Conservation (phyloP, 2,329 filamentous ascomycete genomes). For the Fonsecaea erecta region DNA sequence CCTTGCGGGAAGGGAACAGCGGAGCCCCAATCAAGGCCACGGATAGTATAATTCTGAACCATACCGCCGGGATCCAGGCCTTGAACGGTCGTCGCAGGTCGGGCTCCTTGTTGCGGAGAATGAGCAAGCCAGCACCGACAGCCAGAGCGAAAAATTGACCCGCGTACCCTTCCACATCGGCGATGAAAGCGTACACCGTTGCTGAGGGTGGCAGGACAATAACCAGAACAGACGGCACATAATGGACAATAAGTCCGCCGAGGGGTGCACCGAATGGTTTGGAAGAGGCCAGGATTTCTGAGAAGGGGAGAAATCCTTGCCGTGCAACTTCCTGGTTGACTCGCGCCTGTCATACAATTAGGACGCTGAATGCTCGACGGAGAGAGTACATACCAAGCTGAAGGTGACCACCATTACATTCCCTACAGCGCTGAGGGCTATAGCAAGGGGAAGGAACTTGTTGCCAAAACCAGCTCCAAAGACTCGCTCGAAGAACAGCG, state of each 20-base stretch:
- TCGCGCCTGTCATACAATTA: constrained; percentile 57
- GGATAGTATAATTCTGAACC: constrained; percentile 60
- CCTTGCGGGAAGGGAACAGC: constrained; percentile 62
- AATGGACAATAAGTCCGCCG: constrained; percentile 71
- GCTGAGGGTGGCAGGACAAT: constrained; percentile 67
- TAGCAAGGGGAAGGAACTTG: constrained; percentile 64
- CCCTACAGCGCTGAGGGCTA: constrained; percentile 69
- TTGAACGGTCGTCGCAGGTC: constrained; percentile 67
- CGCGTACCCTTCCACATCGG: constrained; percentile 73
- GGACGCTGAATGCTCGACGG: constrained; percentile 4
- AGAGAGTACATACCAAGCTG: constrained; percentile 58
- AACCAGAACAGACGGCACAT: constrained; percentile 69
- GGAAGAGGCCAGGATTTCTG: constrained; percentile 65
- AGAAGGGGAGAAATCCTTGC: constrained; percentile 71
- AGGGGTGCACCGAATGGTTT: constrained; percentile 70
- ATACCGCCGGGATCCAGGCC: constrained; percentile 65
- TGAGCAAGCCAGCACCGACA: constrained; percentile 62
- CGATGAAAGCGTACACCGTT: constrained; percentile 73
- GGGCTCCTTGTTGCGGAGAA: constrained; percentile 64
- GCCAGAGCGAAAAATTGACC: constrained; percentile 65
- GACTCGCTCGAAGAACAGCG: constrained; percentile 67
- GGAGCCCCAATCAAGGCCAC: constrained; percentile 63
- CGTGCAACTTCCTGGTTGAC: constrained; percentile 74
- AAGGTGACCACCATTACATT: constrained; percentile 77
- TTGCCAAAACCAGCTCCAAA: constrained; percentile 66